phyloP scores from a whole-genome alignment of 306 rosid species.

The Quercus dentata region DNA sequence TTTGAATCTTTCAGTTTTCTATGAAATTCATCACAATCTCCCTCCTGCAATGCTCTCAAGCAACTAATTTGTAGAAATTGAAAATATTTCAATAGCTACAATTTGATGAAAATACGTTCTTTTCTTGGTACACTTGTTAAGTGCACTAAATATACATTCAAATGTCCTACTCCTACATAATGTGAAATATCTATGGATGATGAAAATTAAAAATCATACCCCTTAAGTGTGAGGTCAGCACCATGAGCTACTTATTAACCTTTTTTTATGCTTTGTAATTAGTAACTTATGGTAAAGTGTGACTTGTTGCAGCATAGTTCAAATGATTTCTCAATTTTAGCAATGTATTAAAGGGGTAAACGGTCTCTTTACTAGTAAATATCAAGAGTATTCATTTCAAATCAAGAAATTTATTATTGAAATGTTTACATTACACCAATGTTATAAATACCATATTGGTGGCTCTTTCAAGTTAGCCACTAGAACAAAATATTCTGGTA shows the following conservation, averaged over 20 bases:
- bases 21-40: slow-evolving; percentile 58
- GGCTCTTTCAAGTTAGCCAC: too few relatives aligned
- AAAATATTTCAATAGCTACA: neutral
- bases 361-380: neutral
- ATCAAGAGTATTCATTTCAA: neutral
- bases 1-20: slow-evolving; percentile 65
- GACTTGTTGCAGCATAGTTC: too few relatives aligned
- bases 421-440: neutral
- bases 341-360: neutral
- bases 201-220: neutral
- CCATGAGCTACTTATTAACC: neutral
- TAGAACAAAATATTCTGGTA: too few relatives aligned
- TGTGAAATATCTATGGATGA: neutral
- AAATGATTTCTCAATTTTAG: neutral
- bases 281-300: too few relatives aligned
- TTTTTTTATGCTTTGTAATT: neutral
- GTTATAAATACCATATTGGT: too few relatives aligned
- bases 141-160: neutral
- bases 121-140: neutral
- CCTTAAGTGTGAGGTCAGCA: neutral
- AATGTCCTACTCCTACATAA: neutral
- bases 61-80: slow-evolving; percentile 42
- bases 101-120: neutral
- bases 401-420: neutral
- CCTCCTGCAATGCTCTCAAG: slow-evolving; percentile 84